A percentile compares a stretch with the other conserved stretches of the same genome.
Evolutionary conservation across 768 basidiomycete species (phyloP).

Genomic region (Tricholoma sp.): DNA sequence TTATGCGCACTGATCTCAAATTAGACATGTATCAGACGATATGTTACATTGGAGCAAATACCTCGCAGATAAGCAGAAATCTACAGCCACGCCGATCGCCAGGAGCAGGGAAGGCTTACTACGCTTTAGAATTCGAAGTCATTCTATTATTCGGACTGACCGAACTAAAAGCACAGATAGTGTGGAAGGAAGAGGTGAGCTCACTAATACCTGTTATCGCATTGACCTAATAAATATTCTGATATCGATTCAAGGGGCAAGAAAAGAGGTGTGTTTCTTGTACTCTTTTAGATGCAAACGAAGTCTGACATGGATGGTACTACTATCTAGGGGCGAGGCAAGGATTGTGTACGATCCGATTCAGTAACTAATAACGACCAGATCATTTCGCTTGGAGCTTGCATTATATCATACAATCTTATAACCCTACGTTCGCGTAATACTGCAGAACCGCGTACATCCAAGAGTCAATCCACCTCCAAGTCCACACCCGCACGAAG

Average conservation of each 20-base stretch:
- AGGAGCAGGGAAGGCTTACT: constrained; percentile 6
- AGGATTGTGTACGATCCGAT: neutral
- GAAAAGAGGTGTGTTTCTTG: neutral
- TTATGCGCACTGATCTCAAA: neutral
- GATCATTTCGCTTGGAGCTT: neutral
- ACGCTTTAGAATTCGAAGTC: constrained; percentile 14
- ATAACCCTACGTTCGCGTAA: no score
- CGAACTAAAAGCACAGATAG: constrained; percentile 18
- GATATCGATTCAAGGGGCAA: neutral
- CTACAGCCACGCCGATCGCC: neutral
- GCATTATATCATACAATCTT: no score
- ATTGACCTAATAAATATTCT: neutral
- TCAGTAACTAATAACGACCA: neutral
- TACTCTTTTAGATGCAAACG: neutral
- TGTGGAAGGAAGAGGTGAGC: constrained; percentile 15
- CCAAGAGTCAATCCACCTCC: no score
- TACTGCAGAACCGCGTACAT: no score
- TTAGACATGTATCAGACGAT: constrained; percentile 8
- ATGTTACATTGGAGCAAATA: constrained; percentile 10
- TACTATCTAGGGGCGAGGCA: neutral
- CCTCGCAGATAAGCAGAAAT: neutral
- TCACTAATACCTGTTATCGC: neutral
- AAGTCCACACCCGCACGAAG: no score
- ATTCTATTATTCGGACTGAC: constrained; percentile 18
- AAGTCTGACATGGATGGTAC: neutral